Evolutionary conservation across 192 early-diverging fungal species (phyloP).

Genomic region (Backusella morwellensis): DNA sequence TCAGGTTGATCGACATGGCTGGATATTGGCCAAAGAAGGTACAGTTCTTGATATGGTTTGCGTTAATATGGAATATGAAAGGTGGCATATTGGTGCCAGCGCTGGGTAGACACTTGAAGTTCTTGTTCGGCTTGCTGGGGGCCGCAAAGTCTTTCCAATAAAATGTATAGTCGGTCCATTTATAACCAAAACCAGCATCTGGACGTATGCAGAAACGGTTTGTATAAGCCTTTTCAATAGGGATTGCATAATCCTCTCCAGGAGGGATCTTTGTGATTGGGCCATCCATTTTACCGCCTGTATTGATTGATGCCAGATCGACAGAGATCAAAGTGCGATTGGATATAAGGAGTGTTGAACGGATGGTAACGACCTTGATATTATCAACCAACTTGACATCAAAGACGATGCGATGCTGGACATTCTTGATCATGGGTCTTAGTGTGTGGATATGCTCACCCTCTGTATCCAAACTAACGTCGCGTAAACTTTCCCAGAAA

Average conservation of each 20-base stretch:
- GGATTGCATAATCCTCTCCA: conserved; percentile 81
- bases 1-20: conserved; percentile 73
- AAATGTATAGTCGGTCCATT: conserved; percentile 77
- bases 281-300: conserved; percentile 53
- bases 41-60: conserved; percentile 47
- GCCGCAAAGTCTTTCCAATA: conserved; percentile 83
- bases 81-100: conserved; percentile 49
- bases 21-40: conserved; percentile 60
- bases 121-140: conserved; percentile 11
- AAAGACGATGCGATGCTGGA: conserved; percentile 81
- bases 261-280: conserved; percentile 60
- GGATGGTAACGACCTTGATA: conserved; percentile 90
- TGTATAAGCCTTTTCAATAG: conserved; percentile 82
- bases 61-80: conserved; percentile 73
- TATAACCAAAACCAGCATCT: conserved; percentile 78
- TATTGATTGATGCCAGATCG: conserved; percentile 77
- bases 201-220: conserved; percentile 80
- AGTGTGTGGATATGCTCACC: conserved; percentile 77
- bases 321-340: conserved; percentile 80
- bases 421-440: conserved; percentile 74
- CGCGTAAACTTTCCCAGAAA: conserved; percentile 90
- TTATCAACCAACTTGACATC: conserved; percentile 85
- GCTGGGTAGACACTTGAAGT: conserved; percentile 35
- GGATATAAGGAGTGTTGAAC: conserved; percentile 78
- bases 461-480: conserved; percentile 87